Percentiles rank a stretch among this genome's conserved stretches.
Evolutionary conservation across 306 rosid species (phyloP).

Genomic region (Sicyos edulis): DNA sequence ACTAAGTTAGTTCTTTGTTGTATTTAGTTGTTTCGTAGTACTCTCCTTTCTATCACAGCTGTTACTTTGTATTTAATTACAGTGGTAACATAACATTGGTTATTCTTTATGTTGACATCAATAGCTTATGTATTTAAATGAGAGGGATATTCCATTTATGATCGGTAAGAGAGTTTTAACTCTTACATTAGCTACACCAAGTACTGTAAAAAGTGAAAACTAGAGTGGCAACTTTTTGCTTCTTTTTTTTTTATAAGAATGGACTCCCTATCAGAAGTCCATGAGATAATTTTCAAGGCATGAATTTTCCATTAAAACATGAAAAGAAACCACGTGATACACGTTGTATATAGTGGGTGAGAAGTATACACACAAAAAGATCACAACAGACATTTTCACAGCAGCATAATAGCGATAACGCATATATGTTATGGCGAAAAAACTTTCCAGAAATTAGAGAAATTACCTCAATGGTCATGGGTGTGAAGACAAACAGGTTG

Average conservation of each 20-base stretch:
- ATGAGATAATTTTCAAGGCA: neutral
- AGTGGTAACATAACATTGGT: too few species aligned
- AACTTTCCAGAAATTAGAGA: neutral
- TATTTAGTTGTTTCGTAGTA: too few species aligned
- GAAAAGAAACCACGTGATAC: neutral
- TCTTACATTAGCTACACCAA: neutral
- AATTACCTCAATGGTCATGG: constrained; percentile 92
- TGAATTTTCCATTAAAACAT: neutral
- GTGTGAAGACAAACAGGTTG: constrained; percentile 81
- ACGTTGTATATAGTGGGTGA: too few species aligned
- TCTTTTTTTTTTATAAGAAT: neutral
- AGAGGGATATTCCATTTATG: too few species aligned
- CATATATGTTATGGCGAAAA: neutral
- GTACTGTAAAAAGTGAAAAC: neutral
- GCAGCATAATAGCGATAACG: neutral
- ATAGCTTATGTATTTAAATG: too few species aligned
- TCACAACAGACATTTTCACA: neutral
- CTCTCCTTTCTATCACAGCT: too few species aligned
- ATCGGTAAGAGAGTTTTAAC: too few species aligned
- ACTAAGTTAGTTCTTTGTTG: too few species aligned
- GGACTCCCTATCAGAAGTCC: neutral
- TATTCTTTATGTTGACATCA: too few species aligned
- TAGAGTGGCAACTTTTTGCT: neutral
- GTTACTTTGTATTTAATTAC: too few species aligned
- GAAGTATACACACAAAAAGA: neutral